A percentile compares a stretch with the other conserved stretches of the same genome.
Evolutionary conservation across 169 alveolate species (phyloP).

Genomic region (Eimeria zaria): DNA sequence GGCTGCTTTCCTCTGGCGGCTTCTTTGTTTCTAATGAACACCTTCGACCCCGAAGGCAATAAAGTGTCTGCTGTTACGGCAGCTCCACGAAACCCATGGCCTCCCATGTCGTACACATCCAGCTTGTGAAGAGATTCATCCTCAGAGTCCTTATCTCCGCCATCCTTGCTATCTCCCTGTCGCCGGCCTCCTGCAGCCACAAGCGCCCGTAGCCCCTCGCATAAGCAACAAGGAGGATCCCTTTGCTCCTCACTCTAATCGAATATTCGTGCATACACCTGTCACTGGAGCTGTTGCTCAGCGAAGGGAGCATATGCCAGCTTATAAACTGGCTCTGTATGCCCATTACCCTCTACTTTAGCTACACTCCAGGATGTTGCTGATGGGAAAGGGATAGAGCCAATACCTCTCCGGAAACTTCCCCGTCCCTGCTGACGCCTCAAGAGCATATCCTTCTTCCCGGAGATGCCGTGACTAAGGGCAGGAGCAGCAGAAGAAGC

Average conservation of each 20-base stretch:
- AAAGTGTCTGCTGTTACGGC: background rate
- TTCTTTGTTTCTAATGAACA: constrained; percentile 10
- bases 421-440: background rate
- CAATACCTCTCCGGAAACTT: background rate
- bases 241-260: background rate
- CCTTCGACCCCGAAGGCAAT: constrained; percentile 46
- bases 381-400: background rate
- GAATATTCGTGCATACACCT: background rate
- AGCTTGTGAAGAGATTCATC: constrained; percentile 23
- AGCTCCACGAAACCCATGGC: background rate
- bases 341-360: background rate
- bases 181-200: constrained; percentile 17
- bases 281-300: background rate
- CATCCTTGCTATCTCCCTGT: background rate
- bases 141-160: background rate
- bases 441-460: background rate
- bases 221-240: background rate
- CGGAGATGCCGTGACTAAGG: background rate
- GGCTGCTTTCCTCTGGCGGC: background rate
- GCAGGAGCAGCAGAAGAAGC: background rate
- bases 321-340: background rate
- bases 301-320: too few species aligned
- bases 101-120: constrained; percentile 25
- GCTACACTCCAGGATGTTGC: background rate
- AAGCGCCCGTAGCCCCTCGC: background rate